Percentiles rank a stretch among this genome's conserved stretches.
Conservation (phyloP, 345 rosid genomes). For the Theobroma cacao region DNA sequence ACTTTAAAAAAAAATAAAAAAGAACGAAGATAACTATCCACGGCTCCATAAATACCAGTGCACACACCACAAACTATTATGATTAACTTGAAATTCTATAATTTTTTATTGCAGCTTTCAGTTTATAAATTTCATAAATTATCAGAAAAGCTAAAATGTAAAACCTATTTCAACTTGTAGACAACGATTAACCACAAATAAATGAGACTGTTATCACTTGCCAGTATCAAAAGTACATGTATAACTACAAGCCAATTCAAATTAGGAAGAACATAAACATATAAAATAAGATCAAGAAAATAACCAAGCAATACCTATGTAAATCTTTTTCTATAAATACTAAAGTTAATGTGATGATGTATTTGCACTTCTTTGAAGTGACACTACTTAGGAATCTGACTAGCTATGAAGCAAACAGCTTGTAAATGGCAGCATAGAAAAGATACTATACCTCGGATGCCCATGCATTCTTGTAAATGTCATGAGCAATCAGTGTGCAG, state of each 20-base stretch:
- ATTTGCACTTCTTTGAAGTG: neutral
- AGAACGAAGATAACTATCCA: neutral
- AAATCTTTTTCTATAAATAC: neutral
- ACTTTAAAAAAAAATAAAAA: neutral
- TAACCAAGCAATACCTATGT: neutral
- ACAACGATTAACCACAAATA: neutral
- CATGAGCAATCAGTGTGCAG: slow-evolving; percentile 32
- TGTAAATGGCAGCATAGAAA: neutral
- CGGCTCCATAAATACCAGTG: neutral
- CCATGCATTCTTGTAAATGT: slow-evolving; percentile 34
- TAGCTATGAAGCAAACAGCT: neutral
- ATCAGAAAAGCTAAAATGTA: neutral
- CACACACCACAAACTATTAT: neutral
- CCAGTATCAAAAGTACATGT: neutral
- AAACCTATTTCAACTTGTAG: neutral
- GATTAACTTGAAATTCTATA: neutral
- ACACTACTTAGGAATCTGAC: neutral
- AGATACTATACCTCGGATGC: slow-evolving; percentile 27
- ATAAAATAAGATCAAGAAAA: neutral
- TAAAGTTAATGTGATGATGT: neutral
- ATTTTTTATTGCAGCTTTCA: neutral
- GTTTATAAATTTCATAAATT: neutral
- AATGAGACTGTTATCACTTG: neutral
- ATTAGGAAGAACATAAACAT: neutral
- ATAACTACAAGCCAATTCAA: neutral